phyloP scores from a whole-genome alignment of 1,284 basidiomycete genomes.

The Sporisorium graminicola region DNA sequence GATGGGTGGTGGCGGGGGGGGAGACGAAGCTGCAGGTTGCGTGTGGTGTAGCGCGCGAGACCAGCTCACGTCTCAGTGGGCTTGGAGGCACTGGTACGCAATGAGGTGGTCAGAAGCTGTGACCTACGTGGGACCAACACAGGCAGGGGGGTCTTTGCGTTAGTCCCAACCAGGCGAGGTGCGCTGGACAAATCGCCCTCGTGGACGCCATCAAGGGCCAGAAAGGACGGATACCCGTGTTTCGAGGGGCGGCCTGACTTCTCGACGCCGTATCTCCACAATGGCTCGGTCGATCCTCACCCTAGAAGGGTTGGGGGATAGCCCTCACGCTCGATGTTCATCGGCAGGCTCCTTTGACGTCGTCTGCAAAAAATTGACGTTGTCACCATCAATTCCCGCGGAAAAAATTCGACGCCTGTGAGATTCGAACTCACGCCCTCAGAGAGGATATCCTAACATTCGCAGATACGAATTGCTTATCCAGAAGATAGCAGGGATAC shows the following conservation, averaged over 20 bases:
- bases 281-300: slow-evolving; percentile 5
- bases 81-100: no score
- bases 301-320: slow-evolving; percentile 16
- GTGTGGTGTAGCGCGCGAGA: no score
- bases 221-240: neutral
- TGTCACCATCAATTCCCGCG: slow-evolving; percentile 15
- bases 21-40: no score
- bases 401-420: slow-evolving; percentile 45
- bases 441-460: slow-evolving; percentile 55
- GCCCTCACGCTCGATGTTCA: slow-evolving; percentile 7
- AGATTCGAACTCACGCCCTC: slow-evolving; percentile 61
- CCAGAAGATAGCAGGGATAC: slow-evolving; percentile 46
- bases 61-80: no score
- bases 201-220: neutral
- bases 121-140: no score
- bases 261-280: neutral
- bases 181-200: neutral
- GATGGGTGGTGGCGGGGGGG: no score
- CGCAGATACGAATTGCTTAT: slow-evolving; percentile 20
- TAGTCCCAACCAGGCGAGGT: neutral
- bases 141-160: no score
- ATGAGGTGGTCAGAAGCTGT: no score
- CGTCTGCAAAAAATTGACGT: slow-evolving; percentile 17
- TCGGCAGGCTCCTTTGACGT: slow-evolving; percentile 15
- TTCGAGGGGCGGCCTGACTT: neutral